phyloP scores from a whole-genome alignment of 2,329 filamentous ascomycete species.

The Aspergillus floridensis region DNA sequence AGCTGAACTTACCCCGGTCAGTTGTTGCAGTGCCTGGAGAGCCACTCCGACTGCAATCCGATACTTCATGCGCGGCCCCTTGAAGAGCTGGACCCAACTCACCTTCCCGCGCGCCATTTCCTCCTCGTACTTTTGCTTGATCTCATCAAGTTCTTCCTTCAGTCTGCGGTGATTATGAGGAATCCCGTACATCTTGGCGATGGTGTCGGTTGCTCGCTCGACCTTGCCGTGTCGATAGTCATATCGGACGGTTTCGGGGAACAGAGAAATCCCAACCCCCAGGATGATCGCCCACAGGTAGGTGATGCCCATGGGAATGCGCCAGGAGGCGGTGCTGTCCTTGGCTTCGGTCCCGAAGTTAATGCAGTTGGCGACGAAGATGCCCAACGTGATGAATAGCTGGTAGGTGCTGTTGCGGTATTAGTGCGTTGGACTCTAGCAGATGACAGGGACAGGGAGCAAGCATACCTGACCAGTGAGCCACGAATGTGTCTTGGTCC shows the following conservation, averaged over 20 bases:
- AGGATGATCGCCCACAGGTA: constrained; percentile 58
- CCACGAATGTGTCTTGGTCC: constrained; percentile 47
- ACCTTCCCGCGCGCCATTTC: constrained; percentile 42
- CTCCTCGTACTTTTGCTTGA: constrained; percentile 55
- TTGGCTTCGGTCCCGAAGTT: constrained; percentile 44
- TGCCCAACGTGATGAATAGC: constrained; percentile 48
- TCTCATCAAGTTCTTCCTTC: constrained; percentile 53
- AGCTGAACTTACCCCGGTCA: constrained; percentile 29
- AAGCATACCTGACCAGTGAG: constrained; percentile 36
- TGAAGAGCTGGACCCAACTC: constrained; percentile 39
- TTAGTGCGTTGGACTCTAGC: background rate
- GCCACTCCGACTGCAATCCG: constrained; percentile 41
- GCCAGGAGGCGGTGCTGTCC: constrained; percentile 44
- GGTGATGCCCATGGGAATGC: constrained; percentile 55
- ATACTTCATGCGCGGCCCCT: constrained; percentile 44
- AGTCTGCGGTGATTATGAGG: constrained; percentile 53
- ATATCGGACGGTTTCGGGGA: constrained; percentile 58
- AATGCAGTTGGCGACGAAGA: constrained; percentile 48
- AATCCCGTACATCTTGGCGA: constrained; percentile 55
- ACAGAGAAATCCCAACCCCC: constrained; percentile 52
- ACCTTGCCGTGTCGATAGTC: constrained; percentile 57
- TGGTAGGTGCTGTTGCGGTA: constrained; percentile 42
- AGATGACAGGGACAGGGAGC: background rate
- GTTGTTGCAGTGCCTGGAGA: constrained; percentile 45
- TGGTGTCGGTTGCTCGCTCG: constrained; percentile 51